Base-by-base conservation (phyloP, 2,329 filamentous ascomycete species). In the Colletotrichum sp. region DNA sequence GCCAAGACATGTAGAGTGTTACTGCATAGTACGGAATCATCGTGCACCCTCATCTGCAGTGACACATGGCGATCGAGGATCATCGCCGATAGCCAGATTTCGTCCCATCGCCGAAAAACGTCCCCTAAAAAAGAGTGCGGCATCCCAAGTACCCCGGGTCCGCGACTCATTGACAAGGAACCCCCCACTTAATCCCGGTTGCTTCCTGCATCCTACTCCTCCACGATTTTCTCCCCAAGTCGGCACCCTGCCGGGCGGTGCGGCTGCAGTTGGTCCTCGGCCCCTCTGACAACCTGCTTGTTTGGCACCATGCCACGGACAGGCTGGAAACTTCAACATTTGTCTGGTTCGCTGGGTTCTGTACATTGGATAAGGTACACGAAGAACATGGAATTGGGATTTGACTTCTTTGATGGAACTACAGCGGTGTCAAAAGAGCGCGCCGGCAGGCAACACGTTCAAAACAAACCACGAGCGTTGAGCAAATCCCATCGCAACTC, bases 171-270 rank as follows among this genome's bases (percentile, higher is more conserved):
- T 13, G 13, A 61, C 68, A 71, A n/a, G 72, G 72, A 32, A n/a
- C 52, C 72, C 72, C 52, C 52, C n/a, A 21, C 61, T 30, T 52
- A 4, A 30, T 30, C 62, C 38, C 16, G n/a, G 21, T 12, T 21
- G 18, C 10, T 66, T 24, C 12, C 10, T 48, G 36, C 38, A 61
- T 58, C n/a, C 43, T 28, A 26, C 26, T 16, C 24, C 34, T 55
- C 43, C 58, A 12, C 34, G 21, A 26, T 30, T 10, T 58, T 34
- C 15, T 34, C 18, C 30, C 21, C 34, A 36, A 48, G 34, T 69
- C 73, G 73, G 73, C 73, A 75, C 43, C 2, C 24, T 75, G 73
- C 73, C 73, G 73, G 73, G 58, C 73, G 64, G 43, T 24, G 61
- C 26, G 28, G 16, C 8, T 21, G 38, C 6, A 32, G 28, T 32